phyloP scores from a whole-genome alignment of 768 basidiomycete species.

The Leccinum uliginosum region DNA sequence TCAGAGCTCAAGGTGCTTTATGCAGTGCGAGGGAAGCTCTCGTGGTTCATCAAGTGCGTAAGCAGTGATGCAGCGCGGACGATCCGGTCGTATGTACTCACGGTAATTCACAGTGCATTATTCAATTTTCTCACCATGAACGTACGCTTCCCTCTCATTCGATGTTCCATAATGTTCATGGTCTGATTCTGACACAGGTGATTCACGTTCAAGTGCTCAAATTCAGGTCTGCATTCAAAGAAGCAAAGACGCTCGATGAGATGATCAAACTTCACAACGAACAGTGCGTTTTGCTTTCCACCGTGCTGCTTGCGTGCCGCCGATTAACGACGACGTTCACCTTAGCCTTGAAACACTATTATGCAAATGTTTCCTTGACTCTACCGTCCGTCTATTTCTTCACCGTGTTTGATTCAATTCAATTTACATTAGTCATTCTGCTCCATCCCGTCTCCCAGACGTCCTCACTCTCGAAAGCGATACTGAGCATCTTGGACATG shows the following conservation, averaged over 20 bases:
- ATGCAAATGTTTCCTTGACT: constrained; percentile 58
- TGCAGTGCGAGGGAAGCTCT: constrained; percentile 68
- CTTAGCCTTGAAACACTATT: constrained; percentile 57
- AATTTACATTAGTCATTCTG: not conserved
- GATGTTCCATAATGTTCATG: too few species aligned
- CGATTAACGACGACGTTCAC: constrained; percentile 1
- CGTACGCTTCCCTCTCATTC: constrained; percentile 35
- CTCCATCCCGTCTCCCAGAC: constrained; percentile 39
- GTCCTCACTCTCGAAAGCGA: constrained; percentile 56
- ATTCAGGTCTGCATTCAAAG: constrained; percentile 54
- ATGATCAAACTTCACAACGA: constrained; percentile 66
- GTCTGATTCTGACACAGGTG: constrained; percentile 42
- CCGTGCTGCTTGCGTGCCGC: not conserved
- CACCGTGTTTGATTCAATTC: not conserved
- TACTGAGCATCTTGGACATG: constrained; percentile 71
- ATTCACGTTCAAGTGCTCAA: constrained; percentile 56
- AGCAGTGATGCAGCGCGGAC: not conserved
- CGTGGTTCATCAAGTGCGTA: constrained; percentile 85
- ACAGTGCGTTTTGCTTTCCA: constrained; percentile 46
- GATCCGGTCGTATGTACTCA: not conserved
- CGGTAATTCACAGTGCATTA: constrained; percentile 43
- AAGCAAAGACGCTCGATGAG: constrained; percentile 66
- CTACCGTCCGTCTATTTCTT: constrained; percentile 41
- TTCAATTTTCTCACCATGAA: constrained; percentile 71
- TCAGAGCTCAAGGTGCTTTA: constrained; percentile 67